Conservation (phyloP, 2,329 filamentous ascomycete genomes). For the Penicillium oxalicum region DNA sequence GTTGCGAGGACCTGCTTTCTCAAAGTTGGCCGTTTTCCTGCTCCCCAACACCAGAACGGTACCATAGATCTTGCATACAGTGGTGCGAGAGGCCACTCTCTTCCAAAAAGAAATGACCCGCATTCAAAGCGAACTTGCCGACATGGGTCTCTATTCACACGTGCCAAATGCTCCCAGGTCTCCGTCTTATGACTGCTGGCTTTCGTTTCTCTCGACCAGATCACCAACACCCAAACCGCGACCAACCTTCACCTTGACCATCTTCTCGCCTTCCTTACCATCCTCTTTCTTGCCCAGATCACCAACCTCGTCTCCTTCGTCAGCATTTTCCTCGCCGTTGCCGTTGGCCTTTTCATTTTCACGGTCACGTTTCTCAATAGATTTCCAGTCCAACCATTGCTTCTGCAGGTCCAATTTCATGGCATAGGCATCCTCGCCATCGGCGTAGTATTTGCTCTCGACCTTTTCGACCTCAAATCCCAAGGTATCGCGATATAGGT, state of each 20-base stretch:
- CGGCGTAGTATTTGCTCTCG: constrained; percentile 63
- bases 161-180: neutral
- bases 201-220: constrained; percentile 46
- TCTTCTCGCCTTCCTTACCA: constrained; percentile 55
- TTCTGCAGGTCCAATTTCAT: constrained; percentile 78
- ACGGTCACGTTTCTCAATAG: constrained; percentile 38
- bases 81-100: no score
- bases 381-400: constrained; percentile 44
- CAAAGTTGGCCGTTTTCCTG: no score
- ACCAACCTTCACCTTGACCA: constrained; percentile 81
- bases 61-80: no score
- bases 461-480: constrained; percentile 77
- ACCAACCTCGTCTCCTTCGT: constrained; percentile 67
- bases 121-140: neutral
- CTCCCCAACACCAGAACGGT: no score
- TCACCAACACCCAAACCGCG: constrained; percentile 68
- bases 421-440: constrained; percentile 90
- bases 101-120: no score
- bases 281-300: constrained; percentile 52
- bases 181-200: constrained; percentile 13
- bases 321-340: constrained; percentile 32
- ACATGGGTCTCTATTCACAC: neutral
- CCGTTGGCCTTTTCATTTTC: constrained; percentile 25
- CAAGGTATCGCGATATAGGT: constrained; percentile 86
- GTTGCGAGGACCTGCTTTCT: neutral